Percentiles rank a stretch among this genome's conserved stretches.
Conservation (phyloP, 805 yeast genomes). For the Vanderwaltozyma polyspora region DNA sequence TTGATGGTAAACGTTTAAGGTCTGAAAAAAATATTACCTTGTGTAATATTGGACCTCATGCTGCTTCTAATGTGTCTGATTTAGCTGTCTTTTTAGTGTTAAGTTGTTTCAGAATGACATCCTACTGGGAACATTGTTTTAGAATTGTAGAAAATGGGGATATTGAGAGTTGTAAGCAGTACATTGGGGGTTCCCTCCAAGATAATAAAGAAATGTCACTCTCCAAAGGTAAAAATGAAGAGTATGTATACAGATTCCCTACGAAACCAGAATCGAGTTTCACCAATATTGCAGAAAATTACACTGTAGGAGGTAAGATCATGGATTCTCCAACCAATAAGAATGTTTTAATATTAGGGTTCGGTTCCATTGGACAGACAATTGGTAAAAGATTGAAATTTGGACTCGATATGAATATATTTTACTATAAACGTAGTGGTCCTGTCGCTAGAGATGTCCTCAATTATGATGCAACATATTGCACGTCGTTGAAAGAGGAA, state of each 20-base stretch:
- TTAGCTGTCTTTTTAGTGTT: constrained; percentile 49
- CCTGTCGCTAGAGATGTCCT: constrained; percentile 30
- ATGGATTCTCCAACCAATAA: constrained; percentile 46
- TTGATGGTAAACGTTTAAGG: constrained; percentile 35
- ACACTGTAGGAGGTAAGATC: constrained; percentile 35
- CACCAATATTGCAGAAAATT: constrained; percentile 31
- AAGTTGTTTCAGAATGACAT: constrained; percentile 48
- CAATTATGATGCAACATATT: constrained; percentile 37
- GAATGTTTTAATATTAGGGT: constrained; percentile 55
- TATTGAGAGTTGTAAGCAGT: constrained; percentile 36
- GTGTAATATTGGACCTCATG: constrained; percentile 49
- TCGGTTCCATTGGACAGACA: constrained; percentile 62
- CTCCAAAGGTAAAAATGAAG: constrained; percentile 1
- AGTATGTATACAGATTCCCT: constrained; percentile 11
- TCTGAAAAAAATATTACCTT: constrained; percentile 37
- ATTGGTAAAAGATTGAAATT: constrained; percentile 45
- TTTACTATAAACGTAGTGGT: constrained; percentile 46
- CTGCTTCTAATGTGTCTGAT: constrained; percentile 65
- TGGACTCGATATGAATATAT: constrained; percentile 51
- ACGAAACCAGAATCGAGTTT: constrained; percentile 9
- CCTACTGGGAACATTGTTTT: constrained; percentile 35
- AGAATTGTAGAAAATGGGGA: constrained; percentile 29
- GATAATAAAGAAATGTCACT: neutral
- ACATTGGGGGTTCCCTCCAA: constrained; percentile 16
- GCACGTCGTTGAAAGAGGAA: constrained; percentile 32